Base-by-base conservation (phyloP, 306 rosid genomes). In the Quercus aquifolioides region DNA sequence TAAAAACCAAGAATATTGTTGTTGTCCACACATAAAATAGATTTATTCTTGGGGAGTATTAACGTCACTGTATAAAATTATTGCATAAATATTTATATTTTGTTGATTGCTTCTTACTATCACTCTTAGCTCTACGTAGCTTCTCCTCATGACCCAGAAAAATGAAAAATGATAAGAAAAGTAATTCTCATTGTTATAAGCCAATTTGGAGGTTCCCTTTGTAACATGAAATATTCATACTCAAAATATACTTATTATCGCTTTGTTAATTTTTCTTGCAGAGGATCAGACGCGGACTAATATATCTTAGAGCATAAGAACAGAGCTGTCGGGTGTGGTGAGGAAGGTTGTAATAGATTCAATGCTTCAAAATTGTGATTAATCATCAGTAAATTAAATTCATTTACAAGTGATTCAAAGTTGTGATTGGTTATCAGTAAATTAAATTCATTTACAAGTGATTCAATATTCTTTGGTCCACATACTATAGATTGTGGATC, bases 201-300 rank as follows among this genome's bases (percentile, higher is more conserved):
- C 41, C 41, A 63, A 30, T 17, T 12, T 63, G 69, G 6, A 26
- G 25, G 10, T 54, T 43, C 15, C 46, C 1, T 25, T 57, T 41
- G 65, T 60, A 31, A 10, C 56, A 59, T 54, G 11, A 26, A 10
- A 30, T 76, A 23, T 25, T 28, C 9, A 54, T 14, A 11, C 17
- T 49, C 17, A 49, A 49, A 12, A 19, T 51, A 56, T 79, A 55
- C 21, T 23, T 33, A 30, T 71, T 11, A 69, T 74, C 28, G 30
- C 54, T 46, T 9, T 10, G 49, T 65, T 49, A 9, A 21, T 65
- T 69, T 58, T 51, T 25, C 55, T 56, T 80, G 80, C 76, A 95
- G 99, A 95, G 99, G 85, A 91, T 95, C 80, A 86, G 70, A 68
- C 93, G 96, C 20, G 98, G 97, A 60, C 77, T 91, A 77, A 79